Percentiles rank a stretch among this genome's conserved stretches.
Conservation (phyloP, 2,329 filamentous ascomycete genomes). For the Epichloe sibirici region DNA sequence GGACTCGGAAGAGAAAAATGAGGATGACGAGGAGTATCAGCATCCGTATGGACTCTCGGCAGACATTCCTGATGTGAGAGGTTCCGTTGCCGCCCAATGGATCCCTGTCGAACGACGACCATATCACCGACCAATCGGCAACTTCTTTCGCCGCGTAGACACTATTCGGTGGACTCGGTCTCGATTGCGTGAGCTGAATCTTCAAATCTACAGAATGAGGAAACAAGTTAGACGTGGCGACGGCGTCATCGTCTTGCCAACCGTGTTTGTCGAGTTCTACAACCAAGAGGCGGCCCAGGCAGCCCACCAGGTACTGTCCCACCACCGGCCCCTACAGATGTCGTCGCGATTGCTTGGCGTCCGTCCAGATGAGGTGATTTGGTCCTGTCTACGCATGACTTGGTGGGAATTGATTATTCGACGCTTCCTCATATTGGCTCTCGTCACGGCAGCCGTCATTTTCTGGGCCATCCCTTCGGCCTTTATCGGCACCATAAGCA, state of each 20-base stretch:
- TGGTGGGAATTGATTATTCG: conserved; percentile 80
- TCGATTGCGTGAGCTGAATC: conserved; percentile 26
- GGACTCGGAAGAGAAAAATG: not conserved
- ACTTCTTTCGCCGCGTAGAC: conserved; percentile 81
- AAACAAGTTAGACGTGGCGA: conserved; percentile 62
- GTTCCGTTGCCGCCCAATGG: conserved; percentile 58
- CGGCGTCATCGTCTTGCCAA: conserved; percentile 52
- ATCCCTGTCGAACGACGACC: conserved; percentile 62
- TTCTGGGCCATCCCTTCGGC: conserved; percentile 75
- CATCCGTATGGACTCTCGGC: conserved; percentile 25
- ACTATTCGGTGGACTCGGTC: conserved; percentile 81
- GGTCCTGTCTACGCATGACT: conserved; percentile 69
- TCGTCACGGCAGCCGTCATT: conserved; percentile 66
- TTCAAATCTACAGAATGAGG: conserved; percentile 49
- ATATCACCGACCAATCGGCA: conserved; percentile 53
- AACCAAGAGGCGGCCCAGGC: conserved; percentile 73
- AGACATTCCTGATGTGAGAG: conserved; percentile 27
- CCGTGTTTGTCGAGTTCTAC: conserved; percentile 85
- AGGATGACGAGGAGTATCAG: conserved; percentile 21
- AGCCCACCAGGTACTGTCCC: conserved; percentile 75
- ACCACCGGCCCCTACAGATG: conserved; percentile 82
- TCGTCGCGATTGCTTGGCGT: conserved; percentile 75
- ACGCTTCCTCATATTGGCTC: conserved; percentile 53
- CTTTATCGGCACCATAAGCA: conserved; percentile 74
- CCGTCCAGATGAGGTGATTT: conserved; percentile 72